Evolutionary conservation across 371 early-diverging fungal species (phyloP).

Genomic region (Mortierella sp.): DNA sequence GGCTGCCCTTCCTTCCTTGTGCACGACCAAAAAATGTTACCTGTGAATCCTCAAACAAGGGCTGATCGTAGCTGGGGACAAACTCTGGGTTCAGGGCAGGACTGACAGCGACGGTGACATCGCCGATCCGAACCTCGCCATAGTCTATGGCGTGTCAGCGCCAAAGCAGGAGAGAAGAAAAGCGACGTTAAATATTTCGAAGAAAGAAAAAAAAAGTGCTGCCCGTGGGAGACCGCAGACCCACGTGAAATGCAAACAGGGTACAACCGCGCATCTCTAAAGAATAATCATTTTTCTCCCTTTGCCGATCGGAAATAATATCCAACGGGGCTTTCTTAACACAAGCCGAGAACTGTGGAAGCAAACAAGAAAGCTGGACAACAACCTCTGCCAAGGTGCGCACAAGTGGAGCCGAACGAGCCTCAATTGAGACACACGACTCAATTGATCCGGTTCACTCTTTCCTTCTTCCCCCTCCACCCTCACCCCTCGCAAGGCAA

Average conservation of each 20-base stretch:
- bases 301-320: slow-evolving; percentile 6
- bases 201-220: slow-evolving; percentile 12
- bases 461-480: not conserved
- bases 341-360: not conserved
- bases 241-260: slow-evolving; percentile 32
- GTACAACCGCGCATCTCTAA: not conserved
- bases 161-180: not conserved
- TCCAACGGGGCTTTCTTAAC: not conserved
- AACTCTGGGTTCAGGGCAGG: slow-evolving; percentile 71
- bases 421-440: not conserved
- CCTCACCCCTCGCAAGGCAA: not conserved
- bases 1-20: not conserved
- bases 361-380: not conserved
- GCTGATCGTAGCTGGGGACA: slow-evolving; percentile 72
- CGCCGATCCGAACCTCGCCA: slow-evolving; percentile 67
- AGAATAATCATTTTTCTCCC: not conserved
- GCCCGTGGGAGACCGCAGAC: not conserved
- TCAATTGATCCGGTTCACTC: not conserved
- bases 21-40: slow-evolving; percentile 41
- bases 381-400: not conserved
- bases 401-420: not conserved
- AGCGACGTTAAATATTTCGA: not conserved
- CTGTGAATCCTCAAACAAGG: slow-evolving; percentile 78
- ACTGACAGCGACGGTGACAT: slow-evolving; percentile 72
- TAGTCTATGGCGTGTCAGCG: slow-evolving; percentile 21